Evolutionary conservation across 1,284 basidiomycete genomes (phyloP), one percentile per base, ranked within the genome.

Genomic region (Cronartium ribicola): DNA sequence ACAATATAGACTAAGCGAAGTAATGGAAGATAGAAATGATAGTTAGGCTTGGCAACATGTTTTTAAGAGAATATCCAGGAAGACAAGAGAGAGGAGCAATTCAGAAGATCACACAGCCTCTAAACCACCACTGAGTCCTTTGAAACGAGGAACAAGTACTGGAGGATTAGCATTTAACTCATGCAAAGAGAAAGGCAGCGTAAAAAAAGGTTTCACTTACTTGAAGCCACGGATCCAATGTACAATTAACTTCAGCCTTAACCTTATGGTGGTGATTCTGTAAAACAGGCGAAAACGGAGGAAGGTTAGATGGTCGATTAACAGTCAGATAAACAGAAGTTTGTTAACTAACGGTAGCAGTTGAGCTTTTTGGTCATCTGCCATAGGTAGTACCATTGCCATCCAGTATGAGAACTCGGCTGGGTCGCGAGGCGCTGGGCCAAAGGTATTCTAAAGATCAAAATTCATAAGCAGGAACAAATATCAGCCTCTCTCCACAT

Each of bases 361-460:
- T 78, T 91, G 90, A 20, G 91, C 90, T 82, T 95, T 95, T 83
- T 96, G 92, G 79, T 89, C 87, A 78, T 96, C 92, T 80, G 95
- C 92, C 79, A 97, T 93, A n/a, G 94, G 94, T 76, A 97, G 88
- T 22, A 95, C 84, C 83, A 88, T 79, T 69, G 91, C 92, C 84
- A 96, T 92, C 90, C 92, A 97, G 81, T 90, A 96, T 46, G 87
- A 87, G 80, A 95, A 94, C 57, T 85, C 84, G 51, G 85, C 85
- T 0, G 88, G 85, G 80, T 84, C 76, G 82, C 78, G 78, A 7
- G 83, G 90, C 84, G 90, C 88, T 2, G 85, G 83, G 4, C 90
- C 90, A 78, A 88, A 89, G 0, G 88, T 87, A 77, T 85, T 60
- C 67, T 69, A 29, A n/a, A 4, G 1, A 40, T n/a, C 41, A 4